These are phyloP conservation scores for Blumeria hordei DNA, from an alignment of 2,329 filamentous ascomycete species.

Conservation along the genomic window DNA sequence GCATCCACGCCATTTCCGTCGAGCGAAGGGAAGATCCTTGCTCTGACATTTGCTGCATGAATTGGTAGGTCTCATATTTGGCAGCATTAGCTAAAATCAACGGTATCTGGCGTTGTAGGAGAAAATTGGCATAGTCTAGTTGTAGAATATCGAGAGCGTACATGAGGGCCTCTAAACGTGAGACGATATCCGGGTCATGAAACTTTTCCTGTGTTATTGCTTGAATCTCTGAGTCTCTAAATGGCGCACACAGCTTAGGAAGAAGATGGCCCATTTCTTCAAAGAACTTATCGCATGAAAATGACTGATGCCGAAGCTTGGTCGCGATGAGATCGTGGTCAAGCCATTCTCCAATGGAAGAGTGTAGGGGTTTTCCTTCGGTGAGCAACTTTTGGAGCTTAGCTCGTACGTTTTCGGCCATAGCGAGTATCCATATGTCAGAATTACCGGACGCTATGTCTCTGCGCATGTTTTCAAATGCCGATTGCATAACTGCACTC, in stretches of 20 bases:
- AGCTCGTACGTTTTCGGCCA: slow-evolving; percentile 44
- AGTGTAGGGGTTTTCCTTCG: slow-evolving; percentile 48
- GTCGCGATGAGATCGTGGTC: slow-evolving; percentile 46
- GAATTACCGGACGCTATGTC: slow-evolving; percentile 39
- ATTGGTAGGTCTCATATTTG: slow-evolving; percentile 50
- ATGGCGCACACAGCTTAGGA: slow-evolving; percentile 58
- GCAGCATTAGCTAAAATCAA: slow-evolving; percentile 46
- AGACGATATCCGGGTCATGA: slow-evolving; percentile 38
- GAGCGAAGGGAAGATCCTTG: slow-evolving; percentile 26
- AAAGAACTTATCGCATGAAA: slow-evolving; percentile 66
- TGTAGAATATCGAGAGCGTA: slow-evolving; percentile 55
- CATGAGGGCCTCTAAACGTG: slow-evolving; percentile 51
- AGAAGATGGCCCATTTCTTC: slow-evolving; percentile 49
- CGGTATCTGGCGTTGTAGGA: slow-evolving; percentile 47
- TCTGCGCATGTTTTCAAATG: slow-evolving; percentile 33
- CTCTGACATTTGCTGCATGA: slow-evolving; percentile 38
- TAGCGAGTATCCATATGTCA: slow-evolving; percentile 42
- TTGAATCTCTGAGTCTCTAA: slow-evolving; percentile 55
- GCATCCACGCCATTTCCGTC: slow-evolving; percentile 42
- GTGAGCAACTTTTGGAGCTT: slow-evolving; percentile 51
- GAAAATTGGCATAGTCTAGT: slow-evolving; percentile 63
- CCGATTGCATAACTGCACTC: slow-evolving; percentile 30
- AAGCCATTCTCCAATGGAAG: slow-evolving; percentile 48
- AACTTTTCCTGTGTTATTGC: slow-evolving; percentile 38
- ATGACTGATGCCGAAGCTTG: slow-evolving; percentile 46